Conservation (phyloP, 1,139 yeast species). For the Insectozyma bohioensis region DNA sequence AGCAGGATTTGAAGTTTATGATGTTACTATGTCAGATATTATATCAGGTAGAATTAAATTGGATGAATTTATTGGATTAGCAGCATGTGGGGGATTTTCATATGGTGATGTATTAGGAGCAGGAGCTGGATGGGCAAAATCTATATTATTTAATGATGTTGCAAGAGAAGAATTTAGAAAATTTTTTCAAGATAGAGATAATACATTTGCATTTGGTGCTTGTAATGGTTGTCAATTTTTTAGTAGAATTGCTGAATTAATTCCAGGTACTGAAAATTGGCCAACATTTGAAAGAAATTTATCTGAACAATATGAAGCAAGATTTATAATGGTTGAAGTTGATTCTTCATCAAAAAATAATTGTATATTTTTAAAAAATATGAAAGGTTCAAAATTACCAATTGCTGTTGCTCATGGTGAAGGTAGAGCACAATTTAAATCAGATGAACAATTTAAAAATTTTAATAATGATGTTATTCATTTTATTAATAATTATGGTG, state of each 20-base stretch:
- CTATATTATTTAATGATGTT: constrained; percentile 81
- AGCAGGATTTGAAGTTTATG: constrained; percentile 92
- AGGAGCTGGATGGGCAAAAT: constrained; percentile 99
- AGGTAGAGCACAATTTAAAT: constrained; percentile 79
- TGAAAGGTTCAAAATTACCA: constrained; percentile 91
- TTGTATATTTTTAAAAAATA: constrained; percentile 79
- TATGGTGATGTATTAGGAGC: constrained; percentile 99
- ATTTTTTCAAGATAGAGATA: constrained; percentile 82
- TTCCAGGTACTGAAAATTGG: constrained; percentile 97
- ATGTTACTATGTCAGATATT: constrained; percentile 96
- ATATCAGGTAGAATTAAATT: constrained; percentile 71
- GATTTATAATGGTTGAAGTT: constrained; percentile 88
- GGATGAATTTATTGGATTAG: constrained; percentile 84
- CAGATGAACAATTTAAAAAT: constrained; percentile 37
- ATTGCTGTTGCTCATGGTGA: constrained; percentile 99
- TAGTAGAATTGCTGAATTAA: constrained; percentile 80
- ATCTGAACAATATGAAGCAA: constrained; percentile 96
- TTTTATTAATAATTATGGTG: constrained; percentile 90
- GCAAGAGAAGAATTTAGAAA: constrained; percentile 74
- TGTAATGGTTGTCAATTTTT: constrained; percentile 99
- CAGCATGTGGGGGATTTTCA: constrained; percentile 99
- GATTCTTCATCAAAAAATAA: constrained; percentile 48
- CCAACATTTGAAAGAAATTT: constrained; percentile 91
- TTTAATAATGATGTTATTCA: constrained; percentile 61
- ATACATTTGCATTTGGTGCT: constrained; percentile 98